Percentiles rank a stretch among this genome's conserved stretches.
These are phyloP conservation scores for Byssoonygena ceratinophila DNA, from an alignment of 2,329 filamentous ascomycete species.

Conservation along the genomic window DNA sequence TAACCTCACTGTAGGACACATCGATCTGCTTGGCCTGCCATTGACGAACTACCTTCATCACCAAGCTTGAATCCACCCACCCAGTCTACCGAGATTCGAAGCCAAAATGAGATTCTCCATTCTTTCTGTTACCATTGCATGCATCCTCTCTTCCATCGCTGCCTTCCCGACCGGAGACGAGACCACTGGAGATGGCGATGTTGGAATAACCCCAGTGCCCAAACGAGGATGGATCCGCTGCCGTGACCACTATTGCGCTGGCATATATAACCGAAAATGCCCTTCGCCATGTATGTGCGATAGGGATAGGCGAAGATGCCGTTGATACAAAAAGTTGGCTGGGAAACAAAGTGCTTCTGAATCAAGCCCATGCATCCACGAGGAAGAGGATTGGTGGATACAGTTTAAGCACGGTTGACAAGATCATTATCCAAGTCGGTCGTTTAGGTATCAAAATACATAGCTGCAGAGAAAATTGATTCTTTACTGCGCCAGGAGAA, in stretches of 20 bases:
- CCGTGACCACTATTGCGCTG: background rate
- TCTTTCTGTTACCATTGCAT: background rate
- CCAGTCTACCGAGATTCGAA: background rate
- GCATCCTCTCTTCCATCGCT: background rate
- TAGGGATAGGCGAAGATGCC: background rate
- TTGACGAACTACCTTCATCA: too few species aligned
- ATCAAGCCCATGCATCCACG: background rate
- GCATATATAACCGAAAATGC: background rate
- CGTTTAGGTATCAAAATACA: too few species aligned
- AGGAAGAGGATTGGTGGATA: background rate
- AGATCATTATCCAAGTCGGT: too few species aligned
- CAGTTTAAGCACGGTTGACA: too few species aligned
- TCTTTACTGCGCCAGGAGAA: too few species aligned
- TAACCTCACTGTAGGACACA: too few species aligned
- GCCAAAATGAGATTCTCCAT: background rate
- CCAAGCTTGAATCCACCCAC: too few species aligned
- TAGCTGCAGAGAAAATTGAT: too few species aligned
- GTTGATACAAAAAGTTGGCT: too few species aligned
- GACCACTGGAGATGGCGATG: background rate
- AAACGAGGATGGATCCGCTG: background rate
- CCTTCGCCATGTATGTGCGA: background rate
- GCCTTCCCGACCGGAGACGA: background rate
- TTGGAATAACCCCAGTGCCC: background rate
- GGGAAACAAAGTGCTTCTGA: background rate
- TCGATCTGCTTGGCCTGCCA: too few species aligned